Percentiles rank a stretch among this genome's conserved stretches.
These are phyloP conservation scores for Blastomyces emzantsi DNA, from an alignment of 2,329 filamentous ascomycete genomes.

Conservation along the genomic window DNA sequence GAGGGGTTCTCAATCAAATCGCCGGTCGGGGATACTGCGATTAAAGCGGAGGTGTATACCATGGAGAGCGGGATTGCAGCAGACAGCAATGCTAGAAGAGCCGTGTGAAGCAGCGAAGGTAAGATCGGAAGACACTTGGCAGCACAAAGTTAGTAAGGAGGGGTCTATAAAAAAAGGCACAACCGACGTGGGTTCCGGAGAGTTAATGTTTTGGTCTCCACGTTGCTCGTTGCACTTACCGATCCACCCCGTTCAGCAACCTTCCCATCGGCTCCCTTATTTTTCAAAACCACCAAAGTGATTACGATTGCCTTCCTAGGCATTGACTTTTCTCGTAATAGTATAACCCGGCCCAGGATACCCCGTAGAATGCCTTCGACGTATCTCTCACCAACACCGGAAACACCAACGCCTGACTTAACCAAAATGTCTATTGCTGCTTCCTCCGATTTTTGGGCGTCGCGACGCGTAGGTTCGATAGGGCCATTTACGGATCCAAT, in stretches of 20 bases:
- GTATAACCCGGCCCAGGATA: constrained; percentile 32
- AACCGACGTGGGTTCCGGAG: not conserved
- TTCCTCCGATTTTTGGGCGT: constrained; percentile 79
- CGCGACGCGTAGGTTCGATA: constrained; percentile 74
- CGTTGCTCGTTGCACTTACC: constrained; percentile 22
- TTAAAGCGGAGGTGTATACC: constrained; percentile 56
- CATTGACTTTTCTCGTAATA: constrained; percentile 36
- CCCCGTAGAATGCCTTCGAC: constrained; percentile 52
- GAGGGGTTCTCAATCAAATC: constrained; percentile 52
- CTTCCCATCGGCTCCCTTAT: constrained; percentile 24
- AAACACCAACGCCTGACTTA: constrained; percentile 73
- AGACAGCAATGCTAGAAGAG: constrained; percentile 68
- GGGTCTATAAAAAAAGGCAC: not conserved
- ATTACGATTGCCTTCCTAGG: constrained; percentile 36
- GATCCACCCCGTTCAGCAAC: constrained; percentile 30
- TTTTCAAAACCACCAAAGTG: constrained; percentile 35
- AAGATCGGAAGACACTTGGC: constrained; percentile 68
- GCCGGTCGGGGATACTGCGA: constrained; percentile 46
- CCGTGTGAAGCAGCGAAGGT: constrained; percentile 71
- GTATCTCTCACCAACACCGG: constrained; percentile 74
- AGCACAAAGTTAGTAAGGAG: not conserved
- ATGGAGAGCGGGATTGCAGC: constrained; percentile 71
- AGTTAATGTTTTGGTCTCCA: not conserved
- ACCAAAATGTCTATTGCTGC: constrained; percentile 84
- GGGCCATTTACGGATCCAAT: constrained; percentile 86